phyloP scores from a whole-genome alignment of 164 flowering plant species.

The Santalum album region DNA sequence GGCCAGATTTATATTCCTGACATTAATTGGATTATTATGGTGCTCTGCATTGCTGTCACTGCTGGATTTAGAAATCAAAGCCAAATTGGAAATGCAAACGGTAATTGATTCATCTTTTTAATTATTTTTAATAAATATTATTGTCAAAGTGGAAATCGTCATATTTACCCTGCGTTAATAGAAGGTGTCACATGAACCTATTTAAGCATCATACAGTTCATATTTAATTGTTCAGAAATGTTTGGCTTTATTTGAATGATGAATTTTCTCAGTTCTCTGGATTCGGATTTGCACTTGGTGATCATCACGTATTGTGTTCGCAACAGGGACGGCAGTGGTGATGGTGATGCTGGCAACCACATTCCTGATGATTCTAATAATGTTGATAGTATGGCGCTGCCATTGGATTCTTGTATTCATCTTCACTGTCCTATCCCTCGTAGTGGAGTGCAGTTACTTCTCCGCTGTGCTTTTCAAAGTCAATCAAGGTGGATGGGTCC shows the following conservation, averaged over 20 bases:
- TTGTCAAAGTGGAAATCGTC: too few relatives aligned
- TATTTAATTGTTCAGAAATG: too few relatives aligned
- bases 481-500: constrained; percentile 99
- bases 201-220: too few relatives aligned
- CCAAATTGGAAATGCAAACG: constrained; percentile 92
- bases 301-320: not conserved
- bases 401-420: constrained; percentile 75
- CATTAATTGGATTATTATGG: constrained; percentile 83
- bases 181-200: too few relatives aligned
- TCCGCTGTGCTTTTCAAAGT: constrained; percentile 80
- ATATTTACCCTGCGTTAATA: too few relatives aligned
- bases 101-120: too few relatives aligned
- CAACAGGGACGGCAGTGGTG: constrained; percentile 75
- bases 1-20: constrained; percentile 89
- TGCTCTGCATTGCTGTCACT: constrained; percentile 77
- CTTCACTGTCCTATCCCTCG: constrained; percentile 47
- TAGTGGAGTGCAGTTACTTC: constrained; percentile 66
- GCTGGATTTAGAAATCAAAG: constrained; percentile 69
- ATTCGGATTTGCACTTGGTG: not conserved
- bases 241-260: too few relatives aligned
- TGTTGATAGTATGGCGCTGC: constrained; percentile 88
- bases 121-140: too few relatives aligned
- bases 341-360: constrained; percentile 84
- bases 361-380: constrained; percentile 64
- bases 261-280: too few relatives aligned